These are phyloP conservation scores for Aureobasidium sp. DNA, from an alignment of 2,329 filamentous ascomycete genomes.

Conservation along the genomic window DNA sequence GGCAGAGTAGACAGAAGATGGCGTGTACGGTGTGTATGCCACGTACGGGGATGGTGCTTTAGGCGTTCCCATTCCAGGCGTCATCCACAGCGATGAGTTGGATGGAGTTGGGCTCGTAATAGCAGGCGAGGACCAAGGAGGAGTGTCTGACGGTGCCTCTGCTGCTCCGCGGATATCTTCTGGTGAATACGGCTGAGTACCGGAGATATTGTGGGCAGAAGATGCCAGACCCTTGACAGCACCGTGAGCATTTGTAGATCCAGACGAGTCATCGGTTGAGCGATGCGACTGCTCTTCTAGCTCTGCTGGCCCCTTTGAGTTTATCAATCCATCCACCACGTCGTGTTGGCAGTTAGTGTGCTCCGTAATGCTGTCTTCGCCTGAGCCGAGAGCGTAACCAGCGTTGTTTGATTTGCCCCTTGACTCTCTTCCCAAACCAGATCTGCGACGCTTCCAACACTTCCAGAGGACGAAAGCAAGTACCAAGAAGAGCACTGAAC, in stretches of 20 bases:
- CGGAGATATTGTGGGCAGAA: background rate
- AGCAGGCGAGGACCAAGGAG: background rate
- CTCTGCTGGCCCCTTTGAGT: background rate
- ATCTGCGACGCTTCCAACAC: background rate
- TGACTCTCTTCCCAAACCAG: background rate
- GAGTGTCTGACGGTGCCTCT: background rate
- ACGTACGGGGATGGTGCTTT: background rate
- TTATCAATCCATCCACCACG: background rate
- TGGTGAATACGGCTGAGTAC: background rate
- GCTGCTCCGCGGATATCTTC: constrained; percentile 5
- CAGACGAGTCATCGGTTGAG: background rate
- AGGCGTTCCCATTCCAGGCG: background rate
- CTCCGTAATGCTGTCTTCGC: background rate
- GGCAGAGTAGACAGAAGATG: background rate
- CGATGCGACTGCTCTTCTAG: background rate
- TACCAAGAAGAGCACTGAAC: background rate
- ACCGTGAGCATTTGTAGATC: background rate
- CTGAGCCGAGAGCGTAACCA: background rate
- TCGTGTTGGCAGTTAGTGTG: background rate
- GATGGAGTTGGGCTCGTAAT: constrained; percentile 5
- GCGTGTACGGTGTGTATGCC: constrained; percentile 1
- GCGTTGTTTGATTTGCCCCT: background rate
- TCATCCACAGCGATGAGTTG: constrained; percentile 11
- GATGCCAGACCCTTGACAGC: too few relatives aligned
- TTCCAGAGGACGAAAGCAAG: background rate